Conservation (phyloP, 2,329 filamentous ascomycete genomes). For the Talaromyces piceae region DNA sequence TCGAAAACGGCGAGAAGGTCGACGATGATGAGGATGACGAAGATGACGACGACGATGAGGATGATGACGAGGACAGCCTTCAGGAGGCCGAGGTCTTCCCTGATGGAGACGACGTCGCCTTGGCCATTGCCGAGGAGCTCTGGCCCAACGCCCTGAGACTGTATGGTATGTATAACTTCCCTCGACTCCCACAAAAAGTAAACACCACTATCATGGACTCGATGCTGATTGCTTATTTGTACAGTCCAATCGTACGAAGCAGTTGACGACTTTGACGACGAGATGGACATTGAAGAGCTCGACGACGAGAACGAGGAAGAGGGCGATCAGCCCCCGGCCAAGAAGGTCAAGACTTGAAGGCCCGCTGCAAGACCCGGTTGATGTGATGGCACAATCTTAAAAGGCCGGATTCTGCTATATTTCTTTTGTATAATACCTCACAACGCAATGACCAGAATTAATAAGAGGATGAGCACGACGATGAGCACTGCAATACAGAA, state of each 20-base stretch:
- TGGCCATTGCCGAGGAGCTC: conserved; percentile 75
- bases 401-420: conserved; percentile 6
- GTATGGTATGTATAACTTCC: conserved; percentile 84
- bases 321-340: conserved; percentile 43
- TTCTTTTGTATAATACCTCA: conserved; percentile 32
- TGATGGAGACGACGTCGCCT: conserved; percentile 75
- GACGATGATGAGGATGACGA: conserved; percentile 39
- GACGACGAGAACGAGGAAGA: conserved; percentile 52
- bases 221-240: conserved; percentile 38
- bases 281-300: conserved; percentile 60
- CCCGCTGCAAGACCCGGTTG: not conserved
- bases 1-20: conserved; percentile 44
- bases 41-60: conserved; percentile 37
- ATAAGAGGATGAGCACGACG: conserved; percentile 74
- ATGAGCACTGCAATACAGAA: conserved; percentile 89
- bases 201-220: not conserved
- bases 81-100: conserved; percentile 77
- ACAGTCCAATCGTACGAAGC: conserved; percentile 63
- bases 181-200: no score
- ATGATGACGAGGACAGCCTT: conserved; percentile 57
- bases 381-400: not conserved
- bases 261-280: conserved; percentile 44
- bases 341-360: conserved; percentile 25
- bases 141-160: conserved; percentile 85
- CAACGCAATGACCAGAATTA: conserved; percentile 67